Evolutionary conservation across 257 asterid genomes (phyloP).

Genomic region (Salvia hispanica): DNA sequence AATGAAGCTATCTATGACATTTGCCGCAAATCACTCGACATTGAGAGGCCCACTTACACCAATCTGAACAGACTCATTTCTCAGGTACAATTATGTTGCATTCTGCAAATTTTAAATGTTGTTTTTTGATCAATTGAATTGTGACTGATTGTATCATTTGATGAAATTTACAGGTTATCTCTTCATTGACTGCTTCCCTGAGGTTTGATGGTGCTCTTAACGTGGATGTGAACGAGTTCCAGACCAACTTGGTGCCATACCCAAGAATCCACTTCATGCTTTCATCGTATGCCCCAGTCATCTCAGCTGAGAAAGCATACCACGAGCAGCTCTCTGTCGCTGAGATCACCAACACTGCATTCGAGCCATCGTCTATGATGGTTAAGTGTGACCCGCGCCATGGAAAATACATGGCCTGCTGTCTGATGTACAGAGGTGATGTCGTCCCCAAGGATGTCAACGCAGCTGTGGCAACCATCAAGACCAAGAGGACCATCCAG

Average conservation of each 20-base stretch:
- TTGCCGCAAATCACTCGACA: constrained; percentile 91
- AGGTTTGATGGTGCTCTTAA: constrained; percentile 92
- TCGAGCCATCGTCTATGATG: constrained; percentile 98
- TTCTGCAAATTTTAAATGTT: too few species aligned
- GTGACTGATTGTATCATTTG: constrained; percentile 4
- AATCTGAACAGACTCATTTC: constrained; percentile 90
- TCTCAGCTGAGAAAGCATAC: constrained; percentile 90
- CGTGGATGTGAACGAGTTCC: constrained; percentile 95
- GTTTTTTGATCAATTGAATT: neutral
- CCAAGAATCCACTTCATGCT: constrained; percentile 98
- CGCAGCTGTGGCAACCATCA: constrained; percentile 95
- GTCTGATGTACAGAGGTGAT: constrained; percentile 95
- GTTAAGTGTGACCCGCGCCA: constrained; percentile 95
- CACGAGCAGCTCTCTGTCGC: constrained; percentile 95
- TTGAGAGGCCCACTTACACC: constrained; percentile 94
- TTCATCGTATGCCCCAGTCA: constrained; percentile 91
- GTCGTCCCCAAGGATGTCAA: constrained; percentile 96
- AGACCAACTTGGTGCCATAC: constrained; percentile 92
- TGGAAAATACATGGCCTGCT: constrained; percentile 98
- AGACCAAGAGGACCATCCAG: constrained; percentile 95
- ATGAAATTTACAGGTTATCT: constrained; percentile 58
- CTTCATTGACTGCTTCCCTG: constrained; percentile 86
- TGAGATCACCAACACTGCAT: constrained; percentile 92
- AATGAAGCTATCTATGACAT: constrained; percentile 92
- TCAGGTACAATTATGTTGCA: constrained; percentile 50